Percentiles rank a stretch among this genome's conserved stretches.
Evolutionary conservation across 192 early-diverging fungal genomes (phyloP).

Genomic region (Coemansia sp.): DNA sequence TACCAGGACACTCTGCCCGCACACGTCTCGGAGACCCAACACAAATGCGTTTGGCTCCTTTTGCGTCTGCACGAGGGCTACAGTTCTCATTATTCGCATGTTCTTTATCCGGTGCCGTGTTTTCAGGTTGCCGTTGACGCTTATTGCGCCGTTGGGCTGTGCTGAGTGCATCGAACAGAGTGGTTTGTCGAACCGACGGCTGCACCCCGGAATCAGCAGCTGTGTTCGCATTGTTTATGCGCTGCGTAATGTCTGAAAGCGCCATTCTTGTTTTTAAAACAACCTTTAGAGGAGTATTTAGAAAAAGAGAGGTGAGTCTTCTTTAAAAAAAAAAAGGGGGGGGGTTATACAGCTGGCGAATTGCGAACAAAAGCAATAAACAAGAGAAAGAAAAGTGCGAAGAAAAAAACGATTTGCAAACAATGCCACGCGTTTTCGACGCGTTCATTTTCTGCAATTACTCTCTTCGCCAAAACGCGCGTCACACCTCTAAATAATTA

Average conservation of each 20-base stretch:
- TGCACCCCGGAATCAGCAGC: conserved; percentile 3
- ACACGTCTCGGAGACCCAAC: background rate
- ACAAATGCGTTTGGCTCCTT: conserved; percentile 13
- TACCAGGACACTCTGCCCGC: background rate
- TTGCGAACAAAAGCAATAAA: background rate
- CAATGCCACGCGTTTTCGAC: background rate
- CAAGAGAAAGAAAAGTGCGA: background rate
- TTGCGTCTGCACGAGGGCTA: background rate
- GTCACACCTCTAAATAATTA: background rate
- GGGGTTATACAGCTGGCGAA: background rate
- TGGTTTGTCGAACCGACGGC: conserved; percentile 24
- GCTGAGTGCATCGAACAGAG: conserved; percentile 39
- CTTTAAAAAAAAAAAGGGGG: conserved; percentile 2
- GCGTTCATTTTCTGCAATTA: background rate
- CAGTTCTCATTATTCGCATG: conserved; percentile 5
- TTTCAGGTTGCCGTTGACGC: conserved; percentile 14
- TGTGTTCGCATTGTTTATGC: conserved; percentile 23
- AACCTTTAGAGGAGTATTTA: background rate
- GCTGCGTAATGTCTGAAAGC: conserved; percentile 41
- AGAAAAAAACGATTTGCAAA: conserved; percentile 3
- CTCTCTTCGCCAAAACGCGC: background rate
- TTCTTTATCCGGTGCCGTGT: conserved; percentile 13
- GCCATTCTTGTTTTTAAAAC: conserved; percentile 20
- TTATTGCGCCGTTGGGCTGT: conserved; percentile 33
- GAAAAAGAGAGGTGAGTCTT: background rate